Percentiles rank a stretch among this genome's conserved stretches.
Evolutionary conservation across 345 rosid species (phyloP).

Genomic region (Excoecaria agallocha): DNA sequence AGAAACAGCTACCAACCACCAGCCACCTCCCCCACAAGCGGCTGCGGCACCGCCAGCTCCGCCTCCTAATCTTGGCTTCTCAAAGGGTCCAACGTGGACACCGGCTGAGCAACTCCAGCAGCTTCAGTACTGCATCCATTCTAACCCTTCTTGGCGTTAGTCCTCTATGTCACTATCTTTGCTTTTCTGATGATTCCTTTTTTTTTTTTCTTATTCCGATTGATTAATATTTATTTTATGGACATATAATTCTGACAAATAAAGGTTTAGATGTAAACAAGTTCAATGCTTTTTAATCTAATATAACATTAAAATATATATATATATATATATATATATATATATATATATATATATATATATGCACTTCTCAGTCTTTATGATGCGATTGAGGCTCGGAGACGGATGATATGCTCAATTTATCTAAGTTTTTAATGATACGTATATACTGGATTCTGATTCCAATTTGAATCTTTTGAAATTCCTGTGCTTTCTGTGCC

Average conservation of each 20-base stretch:
- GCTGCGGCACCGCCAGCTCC: slow-evolving; percentile 33
- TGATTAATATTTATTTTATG: background rate
- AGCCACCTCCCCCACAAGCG: slow-evolving; percentile 41
- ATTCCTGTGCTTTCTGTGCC: background rate
- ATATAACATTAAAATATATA: too few species aligned
- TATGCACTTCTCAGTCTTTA: slow-evolving; percentile 13
- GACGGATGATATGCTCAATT: background rate
- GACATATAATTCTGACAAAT: slow-evolving; percentile 21
- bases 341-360: background rate
- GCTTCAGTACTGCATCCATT: slow-evolving; percentile 94
- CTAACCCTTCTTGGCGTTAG: slow-evolving; percentile 97
- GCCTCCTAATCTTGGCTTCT: slow-evolving; percentile 44
- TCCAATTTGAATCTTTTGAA: slow-evolving; percentile 12
- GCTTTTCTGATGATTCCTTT: background rate
- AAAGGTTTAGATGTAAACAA: slow-evolving; percentile 2
- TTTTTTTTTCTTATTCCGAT: background rate
- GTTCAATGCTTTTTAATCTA: background rate
- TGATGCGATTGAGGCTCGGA: slow-evolving; percentile 1
- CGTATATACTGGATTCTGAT: slow-evolving; percentile 16
- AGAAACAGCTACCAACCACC: slow-evolving; percentile 23
- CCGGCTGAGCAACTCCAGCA: slow-evolving; percentile 92
- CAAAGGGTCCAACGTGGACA: slow-evolving; percentile 63
- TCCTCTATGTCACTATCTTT: slow-evolving; percentile 28
- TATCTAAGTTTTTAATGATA: background rate
- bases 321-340: background rate